Evolutionary conservation across 306 rosid species (phyloP), one percentile per base, ranked within the genome.

Genomic region (Trichosanthes cucumerina): DNA sequence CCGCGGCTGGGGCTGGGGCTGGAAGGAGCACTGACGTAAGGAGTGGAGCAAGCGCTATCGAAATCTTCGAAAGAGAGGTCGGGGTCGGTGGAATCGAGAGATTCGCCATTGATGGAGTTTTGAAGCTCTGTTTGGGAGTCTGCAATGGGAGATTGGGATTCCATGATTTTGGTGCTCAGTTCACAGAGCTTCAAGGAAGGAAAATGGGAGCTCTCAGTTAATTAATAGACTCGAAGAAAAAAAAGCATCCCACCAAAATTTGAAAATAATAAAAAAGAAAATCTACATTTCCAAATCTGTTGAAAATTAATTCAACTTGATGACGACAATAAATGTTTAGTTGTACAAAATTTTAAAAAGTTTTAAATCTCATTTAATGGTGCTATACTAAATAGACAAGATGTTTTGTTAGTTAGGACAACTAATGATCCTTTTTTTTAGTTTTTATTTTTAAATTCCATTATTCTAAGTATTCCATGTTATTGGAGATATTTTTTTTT

Each of bases 11-110:
- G 93, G 28, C 86, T 88, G 9, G 93, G 97, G 34, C 97, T 91
- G 4, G 93, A 91, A 19, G 92, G 97, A 2, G 97, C 93, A 46
- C 97, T 91, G 39, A 91, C 92, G 82, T 89, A 91, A 11, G 97
- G 97, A 1, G 93, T 91, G 21, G 93, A 89, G 28, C 92, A 91
- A 33, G 81, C 79, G 79, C 92, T 88, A 58, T 91, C 97, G 1
- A 83, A 46, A 79, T 91, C 91, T 21, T 91, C 90, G 14, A 76
- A 83, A 31, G 74, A 21, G 28, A 64, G 78, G 41, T 83, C 19
- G 7, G 44, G 38, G 3, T 80, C 82, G 28, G 56, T 33, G 54
- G 80, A 36, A 57, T 72, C 24, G 62, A 47, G 80, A 72, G 66
- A 18, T 74, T 80, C 86, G 39, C 69, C 89, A 82, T 83, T 78